Evolutionary conservation across 2,329 filamentous ascomycete genomes (phyloP), one percentile per base, ranked within the genome.

Genomic region (Diatrype stigma): DNA sequence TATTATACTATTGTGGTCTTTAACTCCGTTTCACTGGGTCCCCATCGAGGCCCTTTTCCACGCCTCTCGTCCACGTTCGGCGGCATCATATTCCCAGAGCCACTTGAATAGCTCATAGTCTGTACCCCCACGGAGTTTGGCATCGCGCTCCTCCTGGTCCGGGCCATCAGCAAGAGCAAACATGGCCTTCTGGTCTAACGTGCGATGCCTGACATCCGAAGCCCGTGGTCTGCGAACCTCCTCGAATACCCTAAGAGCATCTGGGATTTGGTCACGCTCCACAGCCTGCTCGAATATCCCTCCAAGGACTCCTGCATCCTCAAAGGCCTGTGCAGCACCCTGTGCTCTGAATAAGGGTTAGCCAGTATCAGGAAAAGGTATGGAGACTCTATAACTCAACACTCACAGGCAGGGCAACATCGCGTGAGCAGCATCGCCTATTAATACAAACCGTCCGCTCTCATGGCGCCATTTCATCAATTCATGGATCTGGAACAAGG

Each of bases 341-440:
- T 53, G 51, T 16, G 51, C 47, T 28, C 51, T 53, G 42, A 10
- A 50, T 21, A 26, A 19, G 37, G 16, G 30, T 45, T 46, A 46
- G 42, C 34, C 22, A 45, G 26, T 17, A 7, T 45, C 30, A 22
- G 40, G 26, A 26, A 26, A 28, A 37, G 28, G 21, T 34, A n/a
- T 4, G 8, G 22, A 38, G 28, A 37, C 34, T 37, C 6, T 10
- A 37, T 17, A 14, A 38, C 3, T 35, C 26, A 30, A 35, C n/a
- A 16, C 47, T 48, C 44, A 47, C 51, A 53, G 19, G 37, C 21
- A 50, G 21, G 47, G 48, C 21, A 53, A 23, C n/a, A 50, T 53
- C 8, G 51, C 51, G 34, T 50, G 51, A 17, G 51, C 47, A 23
- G 51, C 51, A 30, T 53, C 51, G 23, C 51, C 51, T 45, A 53